Conservation (phyloP, 257 asterid species). For the Parsonsia alboflavescens region DNA sequence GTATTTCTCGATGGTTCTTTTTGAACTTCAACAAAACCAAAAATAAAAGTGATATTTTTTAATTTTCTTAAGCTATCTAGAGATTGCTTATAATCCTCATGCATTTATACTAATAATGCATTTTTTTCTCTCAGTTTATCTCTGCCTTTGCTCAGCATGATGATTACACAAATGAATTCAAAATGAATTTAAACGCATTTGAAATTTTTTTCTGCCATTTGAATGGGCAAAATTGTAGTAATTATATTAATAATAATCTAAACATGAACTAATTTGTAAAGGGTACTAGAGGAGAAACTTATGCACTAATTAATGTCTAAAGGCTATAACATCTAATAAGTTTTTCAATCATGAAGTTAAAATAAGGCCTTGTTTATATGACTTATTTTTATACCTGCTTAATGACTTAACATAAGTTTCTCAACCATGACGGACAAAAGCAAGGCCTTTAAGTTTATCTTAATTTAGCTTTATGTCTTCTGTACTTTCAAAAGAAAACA, state of each 20-base stretch:
- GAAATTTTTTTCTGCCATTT: not conserved
- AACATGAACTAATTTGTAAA: not conserved
- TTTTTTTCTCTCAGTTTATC: not conserved
- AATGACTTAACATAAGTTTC: not conserved
- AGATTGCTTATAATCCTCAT: not conserved
- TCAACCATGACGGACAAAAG: not conserved
- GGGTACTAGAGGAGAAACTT: constrained; percentile 6
- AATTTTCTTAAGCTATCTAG: not conserved
- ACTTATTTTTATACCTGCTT: not conserved
- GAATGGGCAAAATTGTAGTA: not conserved
- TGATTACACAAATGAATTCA: too few species aligned
- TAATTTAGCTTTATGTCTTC: constrained; percentile 2
- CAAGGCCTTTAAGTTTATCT: not conserved
- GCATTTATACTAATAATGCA: not conserved
- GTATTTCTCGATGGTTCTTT: not conserved
- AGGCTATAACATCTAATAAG: not conserved
- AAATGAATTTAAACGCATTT: not conserved
- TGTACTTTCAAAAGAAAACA: not conserved
- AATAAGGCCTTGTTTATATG: not conserved
- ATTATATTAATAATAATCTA: not conserved
- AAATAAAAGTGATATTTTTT: not conserved
- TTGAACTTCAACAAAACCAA: not conserved
- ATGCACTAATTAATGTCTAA: not conserved
- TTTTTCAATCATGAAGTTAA: not conserved
- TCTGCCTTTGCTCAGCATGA: too few species aligned